These are phyloP conservation scores for Amoebophrya sp. DNA, from an alignment of 169 alveolate genomes.

Conservation along the genomic window DNA sequence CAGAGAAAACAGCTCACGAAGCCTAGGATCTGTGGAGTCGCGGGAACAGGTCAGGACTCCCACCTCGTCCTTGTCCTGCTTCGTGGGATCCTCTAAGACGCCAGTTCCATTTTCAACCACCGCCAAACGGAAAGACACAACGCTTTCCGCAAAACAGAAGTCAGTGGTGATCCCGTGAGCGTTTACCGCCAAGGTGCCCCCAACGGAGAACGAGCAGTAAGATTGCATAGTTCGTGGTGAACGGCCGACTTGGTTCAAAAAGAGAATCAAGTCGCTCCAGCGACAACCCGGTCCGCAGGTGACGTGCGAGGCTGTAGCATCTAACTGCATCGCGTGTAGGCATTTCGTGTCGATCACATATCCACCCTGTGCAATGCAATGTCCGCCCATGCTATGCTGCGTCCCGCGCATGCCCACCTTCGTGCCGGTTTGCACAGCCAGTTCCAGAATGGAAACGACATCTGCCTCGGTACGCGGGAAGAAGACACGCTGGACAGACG, in stretches of 20 bases:
- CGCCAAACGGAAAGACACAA: constrained; percentile 26
- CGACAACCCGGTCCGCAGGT: neutral
- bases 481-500: neutral
- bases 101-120: neutral
- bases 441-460: neutral
- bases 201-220: constrained; percentile 41
- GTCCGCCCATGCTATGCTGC: neutral
- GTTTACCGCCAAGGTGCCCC: constrained; percentile 42
- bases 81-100: no score
- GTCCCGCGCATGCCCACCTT: neutral
- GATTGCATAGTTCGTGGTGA: constrained; percentile 45
- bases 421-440: neutral
- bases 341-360: neutral
- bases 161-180: constrained; percentile 47
- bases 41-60: neutral
- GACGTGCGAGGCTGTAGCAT: neutral
- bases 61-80: neutral
- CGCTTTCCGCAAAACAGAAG: constrained; percentile 35
- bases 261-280: neutral
- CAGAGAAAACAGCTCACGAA: constrained; percentile 32
- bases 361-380: neutral
- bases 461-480: neutral
- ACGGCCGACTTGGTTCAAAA: constrained; percentile 37
- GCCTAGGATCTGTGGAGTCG: neutral
- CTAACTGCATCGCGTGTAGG: neutral